Evolutionary conservation across 345 rosid species (phyloP), one percentile per base, ranked within the genome.

Genomic region (Excoecaria cochinchinensis): DNA sequence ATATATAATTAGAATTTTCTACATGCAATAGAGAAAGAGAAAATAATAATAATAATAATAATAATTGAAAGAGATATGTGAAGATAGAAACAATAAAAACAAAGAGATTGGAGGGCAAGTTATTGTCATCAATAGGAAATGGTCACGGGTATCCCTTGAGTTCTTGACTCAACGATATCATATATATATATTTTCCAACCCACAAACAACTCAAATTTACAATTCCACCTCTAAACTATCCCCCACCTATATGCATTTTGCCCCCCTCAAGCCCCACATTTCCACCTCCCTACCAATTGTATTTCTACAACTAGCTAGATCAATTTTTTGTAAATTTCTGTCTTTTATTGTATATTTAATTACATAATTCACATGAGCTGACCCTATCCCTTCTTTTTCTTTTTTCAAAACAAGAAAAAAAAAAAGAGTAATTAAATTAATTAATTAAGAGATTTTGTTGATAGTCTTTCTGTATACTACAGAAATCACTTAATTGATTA

Each of bases 121-220:
- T 44, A 72, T 77, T 81, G 82, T 80, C 66, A 80, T 69, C 14
- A 69, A 69, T 77, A 72, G 72, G 67, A 62, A 22, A 52, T 72
- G 82, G 77, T 89, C 90, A 89, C 92, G 92, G 90, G 90, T 80
- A 80, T 89, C 92, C 25, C 25, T 68, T 78, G 77, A 78, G 69
- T 31, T 53, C 71, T 85, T 85, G 86, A 88, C 83, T 74, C 71
- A 22, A 60, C 60, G 44, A 55, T 11, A 21, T 42, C 44, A 64
- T 59, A 60, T 47, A 31, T 31, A 31, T 31, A n/a, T 31, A 2
- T 31, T 31, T 10, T 1, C 52, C 5, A 24, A 24, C 42, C 9
- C 50, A 50, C 14, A 59, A 24, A 52, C 78, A 47, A 73, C 67
- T 71, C 46, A 69, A 50, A 22, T 57, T 67, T 72, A 38, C 74